Evolutionary conservation across 2,329 filamentous ascomycete species (phyloP).

Genomic region (Pestalotiopsis sp.): DNA sequence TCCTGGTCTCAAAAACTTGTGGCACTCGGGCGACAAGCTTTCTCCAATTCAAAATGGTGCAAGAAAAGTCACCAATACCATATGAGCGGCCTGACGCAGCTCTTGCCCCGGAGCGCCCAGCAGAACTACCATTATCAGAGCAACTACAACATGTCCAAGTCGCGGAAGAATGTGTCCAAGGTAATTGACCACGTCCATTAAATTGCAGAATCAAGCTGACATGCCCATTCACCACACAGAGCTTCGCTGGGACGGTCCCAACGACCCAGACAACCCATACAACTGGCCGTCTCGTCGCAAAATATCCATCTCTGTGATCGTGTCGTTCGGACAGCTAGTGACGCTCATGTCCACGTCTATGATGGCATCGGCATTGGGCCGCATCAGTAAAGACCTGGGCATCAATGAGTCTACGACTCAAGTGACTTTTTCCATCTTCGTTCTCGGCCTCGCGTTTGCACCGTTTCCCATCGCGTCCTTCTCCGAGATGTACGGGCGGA

Average conservation of each 20-base stretch:
- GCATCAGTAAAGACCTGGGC: constrained; percentile 31
- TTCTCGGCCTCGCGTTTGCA: constrained; percentile 35
- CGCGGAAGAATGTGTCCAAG: too few relatives aligned
- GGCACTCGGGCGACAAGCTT: too few relatives aligned
- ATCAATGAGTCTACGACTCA: constrained; percentile 29
- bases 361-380: constrained; percentile 34
- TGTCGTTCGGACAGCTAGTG: constrained; percentile 4
- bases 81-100: too few relatives aligned
- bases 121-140: too few relatives aligned
- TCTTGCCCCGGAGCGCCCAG: too few relatives aligned
- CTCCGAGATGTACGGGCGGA: constrained; percentile 34
- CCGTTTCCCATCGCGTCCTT: constrained; percentile 34
- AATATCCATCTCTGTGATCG: not conserved
- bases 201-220: too few relatives aligned
- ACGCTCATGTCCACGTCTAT: constrained; percentile 34
- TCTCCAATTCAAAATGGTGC: too few relatives aligned
- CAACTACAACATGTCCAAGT: too few relatives aligned
- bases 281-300: constrained; percentile 1
- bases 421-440: constrained; percentile 34
- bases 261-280: constrained; percentile 16
- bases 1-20: too few relatives aligned
- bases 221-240: too few relatives aligned
- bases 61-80: too few relatives aligned
- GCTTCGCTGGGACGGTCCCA: constrained; percentile 19
- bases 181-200: too few relatives aligned